Evolutionary conservation across 2,329 filamentous ascomycete genomes (phyloP), one percentile per base, ranked within the genome.

Genomic region (Amesomyces nigricolor): DNA sequence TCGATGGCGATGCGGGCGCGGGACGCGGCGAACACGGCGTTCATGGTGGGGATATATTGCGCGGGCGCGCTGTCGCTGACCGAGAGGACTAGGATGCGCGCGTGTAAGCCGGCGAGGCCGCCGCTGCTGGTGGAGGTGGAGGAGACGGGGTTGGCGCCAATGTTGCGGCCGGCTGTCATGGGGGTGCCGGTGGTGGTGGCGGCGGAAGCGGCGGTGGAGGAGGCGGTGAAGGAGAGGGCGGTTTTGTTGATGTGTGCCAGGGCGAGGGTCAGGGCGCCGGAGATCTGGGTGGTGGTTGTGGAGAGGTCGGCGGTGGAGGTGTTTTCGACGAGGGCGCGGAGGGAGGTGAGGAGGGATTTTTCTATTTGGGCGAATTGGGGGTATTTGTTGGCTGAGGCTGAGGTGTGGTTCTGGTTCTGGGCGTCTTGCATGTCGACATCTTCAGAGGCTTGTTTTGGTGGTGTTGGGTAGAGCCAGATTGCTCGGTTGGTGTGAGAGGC

Each of bases 41-140:
- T 99, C 94, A 99, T 99, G 63, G 95, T 94, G 0, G 92, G 88
- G 54, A 99, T 99, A 74, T 99, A 99, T 71, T 97, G 88, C 5
- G 91, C 85, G 0, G 95, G 82, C 65, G 92, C 88, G 42, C 80
- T 79, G 66, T 90, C 90, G 46, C 89, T 95, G 4, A 96, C 91
- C 47, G 89, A 95, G 52, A 99, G 71, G 60, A 97, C 85, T 53
- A 99, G 80, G 65, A 99, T 95, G 58, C 94, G 88, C 13, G 86
- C 87, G 62, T 88, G 86, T 17, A 94, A 76, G 16, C 80, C 76
- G 2, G 73, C 66, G 58, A 74, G 62, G 62, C 70, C 63, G 58
- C 68, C 56, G 66, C 68, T 40, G 43, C 69, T 59, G 10, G 68
- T 64, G 48, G 72, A 60, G 43, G 64, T 65, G 51, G 64, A 62